Evolutionary conservation across 495 filamentous ascomycete genomes (phyloP), one percentile per base, ranked within the genome.

Genomic region (Copromyces sp.): DNA sequence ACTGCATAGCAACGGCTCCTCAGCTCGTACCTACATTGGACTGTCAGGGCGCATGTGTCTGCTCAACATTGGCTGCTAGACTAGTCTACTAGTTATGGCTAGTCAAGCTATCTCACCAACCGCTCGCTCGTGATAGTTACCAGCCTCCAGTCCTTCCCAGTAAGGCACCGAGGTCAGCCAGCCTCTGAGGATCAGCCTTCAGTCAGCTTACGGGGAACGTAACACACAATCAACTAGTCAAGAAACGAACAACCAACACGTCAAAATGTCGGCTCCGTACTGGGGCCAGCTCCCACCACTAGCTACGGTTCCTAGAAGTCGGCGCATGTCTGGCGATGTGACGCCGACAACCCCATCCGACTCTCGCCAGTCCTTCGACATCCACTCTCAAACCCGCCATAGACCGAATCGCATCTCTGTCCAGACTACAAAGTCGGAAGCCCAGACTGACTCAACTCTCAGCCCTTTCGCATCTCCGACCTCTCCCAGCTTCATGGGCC

Each of bases 381-480:
- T 77, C 68, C 69, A 78, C 69, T 69, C 77, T 73, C 77, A 80
- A 71, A 71, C 75, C 47, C 78, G 74, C 37, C 72, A 82, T 65
- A 78, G 75, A 75, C 77, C 82, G 72, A 82, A 82, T 75, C 81
- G 84, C 71, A 74, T 74, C 70, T 84, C 83, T 24, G 73, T 79
- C 59, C 83, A 85, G 77, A 83, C 83, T 75, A 79, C 81, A 77
- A 82, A 80, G 74, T 83, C 84, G 73, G 81, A 83, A 69, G 82
- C 82, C 59, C 81, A 80, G 41, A 84, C 85, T 73, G 82, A 87
- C 16, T 85, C 85, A 39, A 87, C 85, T 35, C 77, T 84, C 71
- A 86, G 84, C 72, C 83, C 86, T 65, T 84, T 84, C 71, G 84
- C 77, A 70, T 87, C 85, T 44, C 86, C 86, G 16, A 83, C 83